Base-by-base conservation (phyloP, 768 basidiomycete species). In the Rubroboletus pulcherrimus region DNA sequence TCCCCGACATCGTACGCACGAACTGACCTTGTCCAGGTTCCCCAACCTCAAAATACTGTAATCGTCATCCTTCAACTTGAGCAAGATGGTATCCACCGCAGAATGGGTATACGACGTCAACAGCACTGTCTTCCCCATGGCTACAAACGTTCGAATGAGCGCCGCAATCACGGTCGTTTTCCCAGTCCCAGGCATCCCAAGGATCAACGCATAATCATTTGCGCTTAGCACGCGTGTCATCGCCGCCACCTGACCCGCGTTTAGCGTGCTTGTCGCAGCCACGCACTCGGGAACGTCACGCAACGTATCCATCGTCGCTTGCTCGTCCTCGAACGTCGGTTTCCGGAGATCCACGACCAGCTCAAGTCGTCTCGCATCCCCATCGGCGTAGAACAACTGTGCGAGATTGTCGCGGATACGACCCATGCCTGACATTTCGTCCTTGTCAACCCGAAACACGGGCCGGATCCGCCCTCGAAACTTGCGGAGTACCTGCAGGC, bases 131-230 rank as follows among this genome's bases (percentile, higher is more conserved):
- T 97, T 95, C 7, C 92, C 91, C 73, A 84, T 76, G 38, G 72
- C 79, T 2, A 94, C 92, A 14, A 98, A 73, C 46, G 80, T 80
- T 63, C 83, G 80, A 66, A 98, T 94, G 46, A 97, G 81, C 33
- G 91, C 86, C 1, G 91, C 92, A 57, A 97, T 89, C 5, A 97
- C 89, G 1, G 93, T 96, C 41, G 96, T 97, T 74, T 99, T 99
- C 8, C 97, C 96, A 5, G 96, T 98, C 0, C 97, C 97, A 8
- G 97, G 97, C 97, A 98, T 98, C 15, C 97, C 97, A 7, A 98
- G 77, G 29, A 99, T 82, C 54, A 98, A 74, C 1, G 95, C 88
- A 67, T 98, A 99, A 69, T 99, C 94, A 54, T 82, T 75, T 2
- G 97, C 93, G 7, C 78, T 74, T 26, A 98, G 68, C 3, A 88